Evolutionary conservation across 805 yeast species (phyloP).

Genomic region (Alloascoidea hylecoeti): DNA sequence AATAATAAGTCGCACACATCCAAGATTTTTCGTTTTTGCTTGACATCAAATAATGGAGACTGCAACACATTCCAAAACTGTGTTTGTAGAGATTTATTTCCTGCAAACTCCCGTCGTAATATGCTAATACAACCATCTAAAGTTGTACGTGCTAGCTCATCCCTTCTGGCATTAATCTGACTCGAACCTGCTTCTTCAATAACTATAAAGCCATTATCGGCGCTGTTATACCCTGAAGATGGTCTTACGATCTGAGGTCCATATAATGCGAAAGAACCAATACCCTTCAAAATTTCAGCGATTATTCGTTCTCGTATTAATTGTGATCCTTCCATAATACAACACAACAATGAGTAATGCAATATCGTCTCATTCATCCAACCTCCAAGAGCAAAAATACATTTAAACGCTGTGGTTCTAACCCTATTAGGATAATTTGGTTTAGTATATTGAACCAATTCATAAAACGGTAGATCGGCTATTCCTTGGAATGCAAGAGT

Average conservation of each 20-base stretch:
- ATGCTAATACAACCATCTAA: conserved; percentile 53
- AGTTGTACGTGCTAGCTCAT: conserved; percentile 48
- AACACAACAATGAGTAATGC: conserved; percentile 42
- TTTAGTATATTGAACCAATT: conserved; percentile 38
- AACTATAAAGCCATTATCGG: conserved; percentile 31
- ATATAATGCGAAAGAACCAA: conserved; percentile 54
- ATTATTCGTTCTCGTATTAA: conserved; percentile 36
- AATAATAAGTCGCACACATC: conserved; percentile 54
- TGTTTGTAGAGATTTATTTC: conserved; percentile 36
- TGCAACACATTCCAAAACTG: conserved; percentile 53
- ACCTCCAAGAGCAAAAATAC: conserved; percentile 64
- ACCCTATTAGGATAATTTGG: conserved; percentile 33
- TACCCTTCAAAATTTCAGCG: conserved; percentile 28
- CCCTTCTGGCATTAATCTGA: conserved; percentile 38
- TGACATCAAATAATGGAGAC: conserved; percentile 40
- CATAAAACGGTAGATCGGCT: conserved; percentile 34
- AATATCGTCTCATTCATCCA: conserved; percentile 48
- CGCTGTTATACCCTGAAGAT: conserved; percentile 12
- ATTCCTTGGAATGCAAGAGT: conserved; percentile 42
- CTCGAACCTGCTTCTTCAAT: conserved; percentile 37
- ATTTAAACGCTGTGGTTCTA: conserved; percentile 54
- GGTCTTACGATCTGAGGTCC: conserved; percentile 34
- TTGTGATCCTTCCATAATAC: conserved; percentile 41
- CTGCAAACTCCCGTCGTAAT: conserved; percentile 40
- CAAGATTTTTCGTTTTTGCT: conserved; percentile 47